These are phyloP conservation scores for Aspergillus latus DNA, from an alignment of 2,329 filamentous ascomycete species.

Conservation along the genomic window DNA sequence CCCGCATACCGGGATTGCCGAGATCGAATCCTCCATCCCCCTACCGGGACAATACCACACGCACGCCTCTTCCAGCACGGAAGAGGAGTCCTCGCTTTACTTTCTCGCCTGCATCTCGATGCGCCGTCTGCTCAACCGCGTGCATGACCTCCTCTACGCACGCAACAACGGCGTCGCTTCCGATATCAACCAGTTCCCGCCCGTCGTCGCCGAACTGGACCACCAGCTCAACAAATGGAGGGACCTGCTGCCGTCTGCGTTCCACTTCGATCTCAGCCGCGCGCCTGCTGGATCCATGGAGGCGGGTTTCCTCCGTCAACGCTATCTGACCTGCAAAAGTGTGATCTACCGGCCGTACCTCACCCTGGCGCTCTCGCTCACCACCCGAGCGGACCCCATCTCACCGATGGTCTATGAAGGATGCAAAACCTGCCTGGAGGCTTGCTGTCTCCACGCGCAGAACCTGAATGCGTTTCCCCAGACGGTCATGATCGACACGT, in stretches of 20 bases:
- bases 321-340: conserved; percentile 54
- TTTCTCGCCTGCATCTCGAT: conserved; percentile 54
- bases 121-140: conserved; percentile 27
- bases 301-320: conserved; percentile 51
- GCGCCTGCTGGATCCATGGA: conserved; percentile 40
- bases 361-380: conserved; percentile 50
- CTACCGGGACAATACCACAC: conserved; percentile 51
- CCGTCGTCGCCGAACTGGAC: conserved; percentile 44
- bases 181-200: conserved; percentile 49
- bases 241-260: conserved; percentile 28
- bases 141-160: conserved; percentile 47
- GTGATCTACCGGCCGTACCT: conserved; percentile 56
- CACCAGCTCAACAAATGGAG: conserved; percentile 39
- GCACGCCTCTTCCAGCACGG: conserved; percentile 39
- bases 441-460: conserved; percentile 51
- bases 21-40: conserved; percentile 53
- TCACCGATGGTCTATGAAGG: conserved; percentile 41
- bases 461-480: conserved; percentile 52
- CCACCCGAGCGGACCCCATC: conserved; percentile 26
- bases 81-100: conserved; percentile 53
- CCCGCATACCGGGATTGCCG: conserved; percentile 52
- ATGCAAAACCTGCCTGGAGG: conserved; percentile 50
- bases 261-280: conserved; percentile 37
- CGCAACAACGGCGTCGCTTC: conserved; percentile 47
- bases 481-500: conserved; percentile 55